Evolutionary conservation across 1,284 basidiomycete species (phyloP), one percentile per base, ranked within the genome.

Genomic region (Stygiomarasmius scandens): DNA sequence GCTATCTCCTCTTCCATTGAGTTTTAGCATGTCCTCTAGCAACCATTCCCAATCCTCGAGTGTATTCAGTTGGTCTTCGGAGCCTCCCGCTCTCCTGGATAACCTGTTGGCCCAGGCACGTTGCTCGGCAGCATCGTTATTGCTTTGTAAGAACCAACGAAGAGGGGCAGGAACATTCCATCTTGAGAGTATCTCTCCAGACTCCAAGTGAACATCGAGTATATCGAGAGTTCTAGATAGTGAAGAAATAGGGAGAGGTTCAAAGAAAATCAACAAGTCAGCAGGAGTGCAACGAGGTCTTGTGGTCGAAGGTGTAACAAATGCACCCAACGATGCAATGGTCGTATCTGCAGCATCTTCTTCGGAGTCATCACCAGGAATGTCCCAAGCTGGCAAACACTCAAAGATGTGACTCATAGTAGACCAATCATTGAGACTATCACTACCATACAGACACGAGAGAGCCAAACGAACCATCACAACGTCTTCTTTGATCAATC

Each of bases 361-460:
- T 55, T 90, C 84, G 51, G 83, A 81, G 38, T 83, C 82, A 11
- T 80, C 79, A 23, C 74, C 70, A 1, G 79, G 69, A 27, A 87
- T 78, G 58, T 89, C 86, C 93, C 93, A 97, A 8, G 89, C 94
- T 0, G 95, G 95, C 45, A 97, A 78, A 68, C 94, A 97, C 69
- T 98, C 95, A 70, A 98, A 97, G 56, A 97, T 92, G 34, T 80
- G 78, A 62, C 89, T 92, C 94, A 96, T 96, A 1, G 80, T 87
- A 0, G 84, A 67, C 93, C 92, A 96, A 61, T 87, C 81, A 62
- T 85, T 77, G 34, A 87, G 73, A 56, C 80, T 82, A 61, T 86
- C 79, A 65, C 83, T 92, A 11, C 93, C 93, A 63, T 98, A 98
- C n/a, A 97, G 74, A 65, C 88, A 90, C 2, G 95, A 90, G 9